phyloP scores from a whole-genome alignment of 305 asterid genomes.

The Fraxinus ornus region DNA sequence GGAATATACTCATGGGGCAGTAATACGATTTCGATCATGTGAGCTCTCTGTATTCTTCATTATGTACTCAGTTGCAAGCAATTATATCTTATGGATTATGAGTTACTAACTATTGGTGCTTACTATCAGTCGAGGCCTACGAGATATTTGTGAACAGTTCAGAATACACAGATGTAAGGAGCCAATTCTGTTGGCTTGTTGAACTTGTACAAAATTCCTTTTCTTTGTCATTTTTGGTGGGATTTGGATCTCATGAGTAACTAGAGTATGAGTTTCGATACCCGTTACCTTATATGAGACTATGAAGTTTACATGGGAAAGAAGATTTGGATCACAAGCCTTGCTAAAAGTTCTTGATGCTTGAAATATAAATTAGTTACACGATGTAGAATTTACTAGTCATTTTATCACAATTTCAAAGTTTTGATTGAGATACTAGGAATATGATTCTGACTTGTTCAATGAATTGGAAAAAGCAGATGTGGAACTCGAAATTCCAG shows the following conservation, averaged over 20 bases:
- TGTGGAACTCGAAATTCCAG: constrained; percentile 57
- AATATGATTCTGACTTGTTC: constrained; percentile 18
- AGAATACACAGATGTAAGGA: constrained; percentile 60
- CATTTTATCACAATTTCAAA: constrained; percentile 6
- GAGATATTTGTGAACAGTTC: constrained; percentile 66
- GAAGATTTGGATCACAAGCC: background rate
- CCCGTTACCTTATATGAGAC: background rate
- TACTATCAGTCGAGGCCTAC: constrained; percentile 59
- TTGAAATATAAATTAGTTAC: background rate
- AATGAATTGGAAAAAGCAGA: constrained; percentile 43
- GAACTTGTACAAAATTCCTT: background rate
- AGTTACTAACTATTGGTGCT: constrained; percentile 26
- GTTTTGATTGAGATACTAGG: background rate
- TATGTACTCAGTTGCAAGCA: background rate
- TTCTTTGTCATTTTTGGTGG: constrained; percentile 6
- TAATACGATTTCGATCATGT: constrained; percentile 75
- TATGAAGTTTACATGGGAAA: background rate
- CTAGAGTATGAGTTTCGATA: background rate
- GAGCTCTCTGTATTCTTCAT: constrained; percentile 30
- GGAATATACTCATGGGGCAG: constrained; percentile 66
- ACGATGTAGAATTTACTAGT: background rate
- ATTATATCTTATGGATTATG: background rate
- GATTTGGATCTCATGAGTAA: constrained; percentile 4
- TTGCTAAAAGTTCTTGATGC: background rate
- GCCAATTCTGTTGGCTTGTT: constrained; percentile 25